Base-by-base conservation (phyloP, 257 asterid genomes). In the Eustoma russellianum region DNA sequence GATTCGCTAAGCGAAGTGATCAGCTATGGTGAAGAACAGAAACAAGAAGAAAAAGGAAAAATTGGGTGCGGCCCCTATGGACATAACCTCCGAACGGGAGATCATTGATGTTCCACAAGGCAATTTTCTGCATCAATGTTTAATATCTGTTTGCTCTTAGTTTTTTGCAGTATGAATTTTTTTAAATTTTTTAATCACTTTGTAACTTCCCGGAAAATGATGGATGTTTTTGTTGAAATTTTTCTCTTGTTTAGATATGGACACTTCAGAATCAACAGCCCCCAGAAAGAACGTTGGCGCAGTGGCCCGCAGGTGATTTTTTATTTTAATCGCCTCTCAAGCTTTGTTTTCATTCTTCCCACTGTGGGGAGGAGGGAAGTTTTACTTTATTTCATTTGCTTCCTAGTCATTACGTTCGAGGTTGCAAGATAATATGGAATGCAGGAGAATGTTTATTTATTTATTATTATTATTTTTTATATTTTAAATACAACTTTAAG, bases 1-100 rank as follows among this genome's bases (percentile, higher is more conserved):
- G 30, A 4, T 24, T 24, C 30, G 3, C 30, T 4, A 24, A 24
- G 30, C 30, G 2, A 24, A 24, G 30, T 4, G 30, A 24, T 24
- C 61, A 40, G 53, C 73, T 50, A 80, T 83, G 86, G 83, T 71
- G 78, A 80, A 80, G 72, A 83, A 77, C 56, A 69, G 86, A 52
- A 77, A 80, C 75, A 75, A 71, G 52, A 80, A 74, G 59, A 69
- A 64, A 70, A 81, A 56, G 14, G 11, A 41, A 14, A 50, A 51
- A 51, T 63, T 61, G 48, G 76, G 64, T n/a, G 52, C 69, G 11
- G 65, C 65, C 46, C 59, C 56, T 0, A 79, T 70, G 72, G 87
- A 79, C 60, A 45, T 66, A 13, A 17, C 60, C 19, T 38, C 66
- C 9, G 65, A 69, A 24, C 50, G 46, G 13, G 33, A 55, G 3